Conservation (phyloP, 1,284 basidiomycete species). For the Hortiboletus rubellus region DNA sequence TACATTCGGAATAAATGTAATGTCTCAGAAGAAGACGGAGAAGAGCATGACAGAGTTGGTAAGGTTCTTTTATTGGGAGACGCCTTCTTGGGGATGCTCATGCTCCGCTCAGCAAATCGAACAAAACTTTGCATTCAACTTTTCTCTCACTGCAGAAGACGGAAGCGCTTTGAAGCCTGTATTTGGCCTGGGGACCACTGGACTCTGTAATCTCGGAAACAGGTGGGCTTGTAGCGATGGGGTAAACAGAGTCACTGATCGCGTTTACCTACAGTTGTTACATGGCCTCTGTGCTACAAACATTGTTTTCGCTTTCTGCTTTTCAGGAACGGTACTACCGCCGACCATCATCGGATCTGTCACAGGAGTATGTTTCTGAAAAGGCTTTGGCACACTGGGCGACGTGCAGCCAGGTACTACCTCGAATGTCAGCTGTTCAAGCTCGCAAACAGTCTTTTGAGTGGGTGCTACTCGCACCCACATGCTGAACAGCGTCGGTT, state of each 20-base stretch:
- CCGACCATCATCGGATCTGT: constrained; percentile 1
- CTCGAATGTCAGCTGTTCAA: constrained; percentile 96
- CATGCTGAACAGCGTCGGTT: constrained; percentile 23
- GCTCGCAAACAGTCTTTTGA: constrained; percentile 88
- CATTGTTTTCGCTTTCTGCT: constrained; percentile 76
- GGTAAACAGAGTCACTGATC: constrained; percentile 1
- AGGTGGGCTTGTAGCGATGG: constrained; percentile 48
- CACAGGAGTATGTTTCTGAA: constrained; percentile 26
- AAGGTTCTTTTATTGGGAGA: constrained; percentile 21
- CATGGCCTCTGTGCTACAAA: constrained; percentile 93
- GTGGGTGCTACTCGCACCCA: constrained; percentile 82
- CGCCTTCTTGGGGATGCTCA: not conserved
- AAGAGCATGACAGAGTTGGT: constrained; percentile 97
- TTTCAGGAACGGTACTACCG: constrained; percentile 76
- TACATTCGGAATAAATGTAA: too few relatives aligned
- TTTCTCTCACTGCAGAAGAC: constrained; percentile 89
- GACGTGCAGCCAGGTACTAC: constrained; percentile 62
- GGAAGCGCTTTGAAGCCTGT: constrained; percentile 87
- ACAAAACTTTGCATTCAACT: constrained; percentile 95
- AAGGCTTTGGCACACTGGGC: constrained; percentile 59
- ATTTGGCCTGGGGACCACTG: constrained; percentile 88
- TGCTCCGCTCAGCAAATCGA: constrained; percentile 77
- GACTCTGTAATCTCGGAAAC: constrained; percentile 92
- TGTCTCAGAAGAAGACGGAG: constrained; percentile 87
- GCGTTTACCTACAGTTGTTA: constrained; percentile 70